phyloP scores from a whole-genome alignment of 192 early-diverging fungal genomes.

The Coemansia sp. region DNA sequence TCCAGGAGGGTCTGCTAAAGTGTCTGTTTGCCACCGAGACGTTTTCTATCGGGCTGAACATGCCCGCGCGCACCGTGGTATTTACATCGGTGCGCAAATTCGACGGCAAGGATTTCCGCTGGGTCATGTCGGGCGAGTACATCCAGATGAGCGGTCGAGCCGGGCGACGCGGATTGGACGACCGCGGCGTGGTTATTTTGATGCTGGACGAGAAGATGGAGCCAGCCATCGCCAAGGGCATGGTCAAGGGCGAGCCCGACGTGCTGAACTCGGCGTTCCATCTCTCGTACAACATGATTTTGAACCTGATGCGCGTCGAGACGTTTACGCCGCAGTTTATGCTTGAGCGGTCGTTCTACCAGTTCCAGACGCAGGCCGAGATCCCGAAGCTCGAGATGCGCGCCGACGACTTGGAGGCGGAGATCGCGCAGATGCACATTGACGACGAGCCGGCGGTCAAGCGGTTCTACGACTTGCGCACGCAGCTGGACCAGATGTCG shows the following conservation, averaged over 20 bases:
- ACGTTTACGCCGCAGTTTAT: conserved; percentile 90
- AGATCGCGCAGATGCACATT: conserved; percentile 53
- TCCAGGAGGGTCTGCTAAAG: conserved; percentile 95
- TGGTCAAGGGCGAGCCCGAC: conserved; percentile 85
- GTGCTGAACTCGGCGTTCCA: conserved; percentile 94
- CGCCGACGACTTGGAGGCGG: conserved; percentile 43
- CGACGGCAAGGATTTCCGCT: conserved; percentile 84
- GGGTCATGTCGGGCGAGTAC: conserved; percentile 90
- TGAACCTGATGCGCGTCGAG: conserved; percentile 93
- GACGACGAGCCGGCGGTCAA: conserved; percentile 66
- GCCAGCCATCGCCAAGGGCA: conserved; percentile 81
- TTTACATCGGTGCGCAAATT: conserved; percentile 91
- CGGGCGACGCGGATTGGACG: conserved; percentile 93
- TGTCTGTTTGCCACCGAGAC: conserved; percentile 99
- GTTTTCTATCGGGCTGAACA: conserved; percentile 98
- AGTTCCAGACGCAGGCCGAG: conserved; percentile 83
- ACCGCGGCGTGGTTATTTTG: conserved; percentile 94
- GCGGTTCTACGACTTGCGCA: conserved; percentile 71
- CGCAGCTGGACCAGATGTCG: conserved; percentile 61
- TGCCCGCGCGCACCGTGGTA: conserved; percentile 98
- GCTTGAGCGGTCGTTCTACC: conserved; percentile 86
- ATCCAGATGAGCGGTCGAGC: conserved; percentile 99
- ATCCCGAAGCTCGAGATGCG: conserved; percentile 68
- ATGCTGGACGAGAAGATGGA: conserved; percentile 97
- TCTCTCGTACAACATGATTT: conserved; percentile 93